These are phyloP conservation scores for Alternaria rosae DNA, from an alignment of 2,329 filamentous ascomycete species.

Conservation along the genomic window DNA sequence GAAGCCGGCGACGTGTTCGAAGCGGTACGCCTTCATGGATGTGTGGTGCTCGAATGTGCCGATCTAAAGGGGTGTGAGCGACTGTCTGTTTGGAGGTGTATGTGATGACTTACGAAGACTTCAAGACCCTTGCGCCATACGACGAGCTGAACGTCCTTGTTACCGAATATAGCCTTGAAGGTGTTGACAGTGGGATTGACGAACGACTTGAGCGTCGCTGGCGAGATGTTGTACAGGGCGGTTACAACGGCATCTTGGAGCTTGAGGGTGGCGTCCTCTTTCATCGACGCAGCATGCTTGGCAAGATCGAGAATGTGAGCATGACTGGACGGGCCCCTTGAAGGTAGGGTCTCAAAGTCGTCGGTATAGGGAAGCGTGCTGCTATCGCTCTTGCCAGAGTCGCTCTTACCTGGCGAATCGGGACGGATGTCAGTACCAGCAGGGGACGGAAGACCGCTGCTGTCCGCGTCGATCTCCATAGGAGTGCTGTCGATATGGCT, in stretches of 20 bases:
- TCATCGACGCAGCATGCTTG: neutral
- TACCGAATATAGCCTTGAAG: conserved; percentile 26
- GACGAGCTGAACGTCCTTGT: conserved; percentile 20
- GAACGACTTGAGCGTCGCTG: conserved; percentile 11
- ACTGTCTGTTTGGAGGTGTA: rapidly evolving
- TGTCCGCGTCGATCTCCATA: conserved; percentile 7
- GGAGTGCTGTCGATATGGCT: neutral
- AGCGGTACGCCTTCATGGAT: conserved; percentile 12
- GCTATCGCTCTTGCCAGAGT: neutral
- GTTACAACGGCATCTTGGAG: conserved; percentile 28
- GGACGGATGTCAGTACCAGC: rapidly evolving
- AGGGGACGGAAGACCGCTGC: rapidly evolving
- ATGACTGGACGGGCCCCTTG: neutral
- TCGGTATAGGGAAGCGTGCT: conserved; percentile 8
- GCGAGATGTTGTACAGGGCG: conserved; percentile 16
- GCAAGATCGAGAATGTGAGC: conserved; percentile 18
- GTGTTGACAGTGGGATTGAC: conserved; percentile 15
- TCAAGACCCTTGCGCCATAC: conserved; percentile 31
- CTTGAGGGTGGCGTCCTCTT: neutral
- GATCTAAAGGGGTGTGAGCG: conserved; percentile 8
- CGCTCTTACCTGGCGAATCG: neutral
- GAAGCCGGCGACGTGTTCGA: conserved; percentile 26
- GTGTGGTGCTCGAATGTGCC: conserved; percentile 25
- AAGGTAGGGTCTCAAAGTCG: conserved; percentile 10
- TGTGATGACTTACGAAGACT: conserved; percentile 21